phyloP scores from a whole-genome alignment of 495 filamentous ascomycete genomes.

The Echria macrotheca region DNA sequence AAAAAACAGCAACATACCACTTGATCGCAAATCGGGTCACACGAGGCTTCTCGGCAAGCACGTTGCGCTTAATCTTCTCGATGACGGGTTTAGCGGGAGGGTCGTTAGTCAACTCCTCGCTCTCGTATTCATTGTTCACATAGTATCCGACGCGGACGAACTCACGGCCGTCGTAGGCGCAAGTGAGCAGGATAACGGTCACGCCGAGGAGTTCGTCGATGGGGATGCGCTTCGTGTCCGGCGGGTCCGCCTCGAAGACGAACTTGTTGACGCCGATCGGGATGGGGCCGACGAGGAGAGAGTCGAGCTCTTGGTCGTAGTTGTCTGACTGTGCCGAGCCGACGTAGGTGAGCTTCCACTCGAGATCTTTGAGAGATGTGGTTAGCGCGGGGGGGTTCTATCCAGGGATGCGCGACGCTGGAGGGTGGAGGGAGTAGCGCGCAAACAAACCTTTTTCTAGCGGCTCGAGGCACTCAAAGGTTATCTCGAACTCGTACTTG shows the following conservation, averaged over 20 bases:
- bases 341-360: constrained; percentile 99
- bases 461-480: constrained; percentile 89
- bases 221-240: constrained; percentile 82
- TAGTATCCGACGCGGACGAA: constrained; percentile 99
- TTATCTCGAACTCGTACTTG: constrained; percentile 94
- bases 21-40: constrained; percentile 99
- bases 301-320: constrained; percentile 97
- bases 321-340: constrained; percentile 96
- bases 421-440: not conserved
- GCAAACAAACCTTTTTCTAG: constrained; percentile 74
- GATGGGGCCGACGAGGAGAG: constrained; percentile 90
- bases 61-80: constrained; percentile 83
- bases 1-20: constrained; percentile 64
- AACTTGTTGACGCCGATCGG: constrained; percentile 98
- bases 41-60: constrained; percentile 93
- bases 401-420: not conserved
- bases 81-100: constrained; percentile 88
- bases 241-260: constrained; percentile 91
- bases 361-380: constrained; percentile 62
- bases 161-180: constrained; percentile 92
- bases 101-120: constrained; percentile 78
- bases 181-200: constrained; percentile 92
- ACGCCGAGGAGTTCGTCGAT: constrained; percentile 93
- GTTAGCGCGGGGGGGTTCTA: constrained; percentile 2
- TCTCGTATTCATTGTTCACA: constrained; percentile 97